Evolutionary conservation across 441 rosid genomes (phyloP), one percentile per base, ranked within the genome.

Genomic region (Arabidopsis hybrid): DNA sequence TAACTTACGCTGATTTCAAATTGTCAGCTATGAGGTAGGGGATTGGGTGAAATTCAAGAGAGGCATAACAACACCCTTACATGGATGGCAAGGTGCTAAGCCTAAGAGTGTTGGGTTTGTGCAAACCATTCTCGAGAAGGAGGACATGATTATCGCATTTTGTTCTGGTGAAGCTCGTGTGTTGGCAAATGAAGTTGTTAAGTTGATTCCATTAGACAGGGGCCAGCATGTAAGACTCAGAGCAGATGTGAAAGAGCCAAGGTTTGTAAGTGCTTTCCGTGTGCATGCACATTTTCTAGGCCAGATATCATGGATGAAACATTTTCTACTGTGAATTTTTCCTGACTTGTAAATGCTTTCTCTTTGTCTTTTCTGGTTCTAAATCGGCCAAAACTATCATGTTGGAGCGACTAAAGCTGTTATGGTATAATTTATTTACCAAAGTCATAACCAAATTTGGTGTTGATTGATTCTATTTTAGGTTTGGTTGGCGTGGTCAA

Each of bases 401-500:
- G 45, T 58, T 73, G 66, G 60, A 58, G 66, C 60, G 49, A n/a
- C 39, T 38, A 49, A 47, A 38, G 74, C 55, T 74, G 51, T 74
- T 50, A 7, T 53, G 69, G 64, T 62, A 52, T 69, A 31, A 11
- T 32, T 29, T 18, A 53, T 29, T 45, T 57, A 76, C 76, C 32
- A 21, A 58, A 47, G 3, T 76, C 47, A 34, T 58, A 64, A 71
- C 67, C 50, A 34, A 13, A 40, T 61, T 60, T 65, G 71, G 67
- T 66, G 77, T 69, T 42, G 51, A 36, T 67, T 56, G 63, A 31
- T 63, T 67, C 42, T 38, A 67, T 79, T 35, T 60, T 81, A 93
- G 99, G 88, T 96, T 91, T 85, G 99, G 97, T 35, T 96, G 95
- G 97, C 97, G 98, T 58, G 97, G 90, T 66, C 98, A 96, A 49